Evolutionary conservation across 1,139 yeast genomes (phyloP).

Genomic region (Pichia sp.): DNA sequence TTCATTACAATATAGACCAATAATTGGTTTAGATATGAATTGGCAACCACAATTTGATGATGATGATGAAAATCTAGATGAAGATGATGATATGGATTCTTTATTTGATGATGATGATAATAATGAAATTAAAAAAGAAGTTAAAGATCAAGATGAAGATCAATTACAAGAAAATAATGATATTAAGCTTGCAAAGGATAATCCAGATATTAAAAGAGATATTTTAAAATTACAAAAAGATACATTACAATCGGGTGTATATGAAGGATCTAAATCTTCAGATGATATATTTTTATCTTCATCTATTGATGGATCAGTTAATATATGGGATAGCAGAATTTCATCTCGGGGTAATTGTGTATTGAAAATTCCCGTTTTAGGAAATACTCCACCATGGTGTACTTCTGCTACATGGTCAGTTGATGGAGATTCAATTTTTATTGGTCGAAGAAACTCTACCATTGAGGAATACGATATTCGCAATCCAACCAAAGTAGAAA

Average conservation of each 20-base stretch:
- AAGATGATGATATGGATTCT: conserved; percentile 54
- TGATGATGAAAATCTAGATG: conserved; percentile 2
- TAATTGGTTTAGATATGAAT: conserved; percentile 43
- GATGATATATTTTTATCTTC: conserved; percentile 69
- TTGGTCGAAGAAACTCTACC: conserved; percentile 83
- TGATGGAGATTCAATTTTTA: conserved; percentile 72
- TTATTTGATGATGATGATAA: conserved; percentile 71
- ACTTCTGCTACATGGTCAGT: conserved; percentile 88
- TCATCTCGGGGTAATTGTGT: conserved; percentile 35
- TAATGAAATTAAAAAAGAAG: conserved; percentile 32
- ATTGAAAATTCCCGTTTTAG: neutral
- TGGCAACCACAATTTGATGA: conserved; percentile 10
- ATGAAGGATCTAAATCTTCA: conserved; percentile 26
- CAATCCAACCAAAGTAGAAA: conserved; percentile 36
- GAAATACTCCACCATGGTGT: conserved; percentile 65
- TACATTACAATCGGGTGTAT: conserved; percentile 18
- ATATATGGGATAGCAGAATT: conserved; percentile 76
- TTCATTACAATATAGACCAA: conserved; percentile 71
- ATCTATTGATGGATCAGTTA: conserved; percentile 75
- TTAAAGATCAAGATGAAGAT: conserved; percentile 7
- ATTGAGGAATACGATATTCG: conserved; percentile 81
- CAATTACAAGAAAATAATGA: neutral
- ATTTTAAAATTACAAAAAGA: conserved; percentile 19
- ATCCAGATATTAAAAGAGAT: conserved; percentile 13
- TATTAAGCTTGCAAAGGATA: neutral